Evolutionary conservation across 202 grass and related monocot species (phyloP).

Genomic region (Alloteropsis angusta): DNA sequence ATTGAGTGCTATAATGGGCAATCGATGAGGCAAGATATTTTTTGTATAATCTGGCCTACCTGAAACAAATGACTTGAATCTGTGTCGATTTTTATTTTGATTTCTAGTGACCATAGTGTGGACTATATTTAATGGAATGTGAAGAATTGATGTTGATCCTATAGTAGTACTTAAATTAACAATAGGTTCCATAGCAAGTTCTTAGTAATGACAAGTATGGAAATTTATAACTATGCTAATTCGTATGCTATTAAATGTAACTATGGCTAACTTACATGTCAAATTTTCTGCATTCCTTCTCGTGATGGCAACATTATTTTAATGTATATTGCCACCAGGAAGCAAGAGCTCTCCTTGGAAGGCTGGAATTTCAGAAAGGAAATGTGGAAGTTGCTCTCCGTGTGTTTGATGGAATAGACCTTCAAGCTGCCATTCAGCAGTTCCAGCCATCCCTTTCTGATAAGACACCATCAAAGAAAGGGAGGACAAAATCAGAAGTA

Average conservation of each 20-base stretch:
- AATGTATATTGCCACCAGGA: conserved; percentile 35
- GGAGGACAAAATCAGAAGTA: conserved; percentile 33
- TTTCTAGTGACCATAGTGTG: background rate
- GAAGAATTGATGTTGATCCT: no score
- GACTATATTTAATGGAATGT: no score
- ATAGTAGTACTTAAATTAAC: background rate
- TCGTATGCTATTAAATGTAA: background rate
- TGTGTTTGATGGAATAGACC: conserved; percentile 86
- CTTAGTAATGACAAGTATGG: no score
- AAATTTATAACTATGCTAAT: no score
- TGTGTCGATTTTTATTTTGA: background rate
- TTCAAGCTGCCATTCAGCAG: conserved; percentile 66
- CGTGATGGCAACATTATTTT: background rate
- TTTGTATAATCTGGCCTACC: no score
- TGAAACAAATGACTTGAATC: no score
- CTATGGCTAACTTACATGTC: background rate
- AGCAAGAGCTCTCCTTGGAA: conserved; percentile 76
- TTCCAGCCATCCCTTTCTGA: conserved; percentile 60
- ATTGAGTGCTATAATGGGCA: no score
- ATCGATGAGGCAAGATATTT: no score
- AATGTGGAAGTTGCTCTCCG: conserved; percentile 78
- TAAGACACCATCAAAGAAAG: conserved; percentile 19
- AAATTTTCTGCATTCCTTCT: background rate
- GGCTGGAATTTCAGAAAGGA: conserved; percentile 83
- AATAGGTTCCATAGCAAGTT: background rate